Conservation (phyloP, 176 grass and related monocot genomes). For the Eleusine indica region DNA sequence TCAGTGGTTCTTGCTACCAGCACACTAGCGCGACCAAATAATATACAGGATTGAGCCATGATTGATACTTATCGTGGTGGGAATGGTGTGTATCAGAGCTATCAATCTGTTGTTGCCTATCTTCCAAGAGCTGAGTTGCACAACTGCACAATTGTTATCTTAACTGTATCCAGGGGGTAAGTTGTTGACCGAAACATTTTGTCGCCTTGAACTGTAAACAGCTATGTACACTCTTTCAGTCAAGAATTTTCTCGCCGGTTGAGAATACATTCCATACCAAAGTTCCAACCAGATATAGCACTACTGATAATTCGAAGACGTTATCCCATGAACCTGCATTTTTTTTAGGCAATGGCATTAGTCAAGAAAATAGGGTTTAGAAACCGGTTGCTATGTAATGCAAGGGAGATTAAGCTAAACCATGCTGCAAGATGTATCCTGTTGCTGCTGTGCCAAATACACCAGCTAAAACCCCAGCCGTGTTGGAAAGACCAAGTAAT, state of each 20-base stretch:
- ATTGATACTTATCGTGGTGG: not conserved
- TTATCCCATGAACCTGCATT: conserved; percentile 91
- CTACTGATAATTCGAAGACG: conserved; percentile 82
- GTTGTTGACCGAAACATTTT: not conserved
- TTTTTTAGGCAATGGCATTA: not conserved
- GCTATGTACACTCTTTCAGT: conserved; percentile 64
- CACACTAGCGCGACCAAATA: not conserved
- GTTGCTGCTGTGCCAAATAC: conserved; percentile 90
- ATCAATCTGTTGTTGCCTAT: conserved; percentile 15
- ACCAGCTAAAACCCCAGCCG: conserved; percentile 91
- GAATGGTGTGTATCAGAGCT: not conserved
- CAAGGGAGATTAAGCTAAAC: conserved; percentile 37
- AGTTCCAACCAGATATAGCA: conserved; percentile 83
- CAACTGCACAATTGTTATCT: not conserved
- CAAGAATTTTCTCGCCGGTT: conserved; percentile 88
- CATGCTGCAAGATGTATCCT: conserved; percentile 97
- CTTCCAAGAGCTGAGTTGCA: conserved; percentile 28
- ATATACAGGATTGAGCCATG: not conserved
- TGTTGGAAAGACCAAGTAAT: conserved; percentile 90
- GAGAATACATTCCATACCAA: conserved; percentile 93
- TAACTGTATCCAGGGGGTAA: conserved; percentile 27
- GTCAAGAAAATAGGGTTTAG: conserved; percentile 9
- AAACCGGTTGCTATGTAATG: conserved; percentile 1
- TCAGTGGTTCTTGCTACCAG: not conserved
- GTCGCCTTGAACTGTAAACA: conserved; percentile 18